Evolutionary conservation across 257 asterid genomes (phyloP).

Genomic region (Mitragyna speciosa): DNA sequence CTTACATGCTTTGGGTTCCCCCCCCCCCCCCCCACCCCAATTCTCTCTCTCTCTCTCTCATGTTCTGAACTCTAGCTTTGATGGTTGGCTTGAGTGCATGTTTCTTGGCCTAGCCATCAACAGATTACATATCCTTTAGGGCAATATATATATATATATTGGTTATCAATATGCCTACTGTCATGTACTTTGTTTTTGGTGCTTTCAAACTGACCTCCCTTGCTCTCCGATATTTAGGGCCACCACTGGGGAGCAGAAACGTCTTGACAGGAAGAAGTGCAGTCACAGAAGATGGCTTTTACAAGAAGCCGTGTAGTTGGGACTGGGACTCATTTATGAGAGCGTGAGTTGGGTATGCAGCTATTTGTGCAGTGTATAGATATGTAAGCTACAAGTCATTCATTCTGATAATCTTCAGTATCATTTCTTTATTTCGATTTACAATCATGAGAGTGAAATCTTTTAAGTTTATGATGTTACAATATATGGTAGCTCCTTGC

Average conservation of each 20-base stretch:
- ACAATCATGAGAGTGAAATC: not conserved
- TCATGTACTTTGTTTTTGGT: not conserved
- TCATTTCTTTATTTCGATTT: not conserved
- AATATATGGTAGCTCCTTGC: not conserved
- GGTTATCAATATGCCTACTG: not conserved
- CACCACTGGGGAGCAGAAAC: conserved; percentile 64
- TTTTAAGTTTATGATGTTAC: conserved; percentile 13
- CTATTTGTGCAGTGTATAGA: conserved; percentile 1
- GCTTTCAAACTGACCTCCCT: conserved; percentile 7
- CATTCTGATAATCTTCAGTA: conserved; percentile 15
- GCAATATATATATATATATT: too few species aligned
- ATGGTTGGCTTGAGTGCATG: not conserved
- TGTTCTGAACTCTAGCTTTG: not conserved
- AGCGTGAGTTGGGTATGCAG: not conserved
- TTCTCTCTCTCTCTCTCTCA: not conserved
- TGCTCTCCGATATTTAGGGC: conserved; percentile 43
- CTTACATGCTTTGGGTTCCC: not conserved
- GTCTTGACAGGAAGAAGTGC: conserved; percentile 64
- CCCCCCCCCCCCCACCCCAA: too few species aligned
- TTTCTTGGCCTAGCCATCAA: not conserved
- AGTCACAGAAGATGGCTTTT: conserved; percentile 60
- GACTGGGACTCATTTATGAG: conserved; percentile 56
- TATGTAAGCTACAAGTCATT: not conserved
- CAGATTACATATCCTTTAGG: not conserved
- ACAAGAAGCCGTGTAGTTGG: conserved; percentile 69